A percentile compares a stretch with the other conserved stretches of the same genome.
Conservation (phyloP, 2,329 filamentous ascomycete genomes). For the Orbilia oligospora region DNA sequence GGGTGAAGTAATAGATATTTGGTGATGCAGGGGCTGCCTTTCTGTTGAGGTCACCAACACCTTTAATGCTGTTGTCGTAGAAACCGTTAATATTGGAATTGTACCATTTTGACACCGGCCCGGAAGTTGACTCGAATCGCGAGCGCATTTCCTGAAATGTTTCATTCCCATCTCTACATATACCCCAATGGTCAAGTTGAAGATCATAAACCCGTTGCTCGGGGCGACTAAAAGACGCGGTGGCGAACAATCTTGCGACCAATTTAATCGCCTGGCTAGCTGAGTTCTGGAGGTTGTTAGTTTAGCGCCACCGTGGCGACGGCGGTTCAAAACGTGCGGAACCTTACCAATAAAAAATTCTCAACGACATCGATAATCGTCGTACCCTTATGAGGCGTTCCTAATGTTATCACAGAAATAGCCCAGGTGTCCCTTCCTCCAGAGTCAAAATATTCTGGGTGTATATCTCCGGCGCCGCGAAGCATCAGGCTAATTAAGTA, state of each 20-base stretch:
- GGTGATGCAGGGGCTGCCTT: background rate
- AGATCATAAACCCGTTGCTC: slow-evolving; percentile 25
- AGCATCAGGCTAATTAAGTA: slow-evolving; percentile 33
- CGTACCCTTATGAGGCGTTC: slow-evolving; percentile 20
- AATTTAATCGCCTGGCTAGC: background rate
- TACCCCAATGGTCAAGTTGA: slow-evolving; percentile 33
- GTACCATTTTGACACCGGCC: slow-evolving; percentile 25
- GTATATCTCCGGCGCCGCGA: slow-evolving; percentile 2
- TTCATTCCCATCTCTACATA: slow-evolving; percentile 17
- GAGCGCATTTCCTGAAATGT: background rate
- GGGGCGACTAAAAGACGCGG: background rate
- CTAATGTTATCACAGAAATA: slow-evolving; percentile 22
- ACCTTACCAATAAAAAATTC: background rate
- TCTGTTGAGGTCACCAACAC: slow-evolving; percentile 13
- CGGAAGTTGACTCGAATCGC: background rate
- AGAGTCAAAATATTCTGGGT: background rate
- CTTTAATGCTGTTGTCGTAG: slow-evolving; percentile 37
- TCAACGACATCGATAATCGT: slow-evolving; percentile 32
- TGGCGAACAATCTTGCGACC: background rate
- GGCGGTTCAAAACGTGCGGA: background rate
- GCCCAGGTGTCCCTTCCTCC: slow-evolving; percentile 15
- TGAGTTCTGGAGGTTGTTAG: slow-evolving; percentile 1
- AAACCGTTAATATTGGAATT: slow-evolving; percentile 24
- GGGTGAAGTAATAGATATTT: slow-evolving; percentile 35
- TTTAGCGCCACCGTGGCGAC: background rate